A percentile compares a stretch with the other conserved stretches of the same genome.
Conservation (phyloP, 2,329 filamentous ascomycete species). For the Bisporella sp. region DNA sequence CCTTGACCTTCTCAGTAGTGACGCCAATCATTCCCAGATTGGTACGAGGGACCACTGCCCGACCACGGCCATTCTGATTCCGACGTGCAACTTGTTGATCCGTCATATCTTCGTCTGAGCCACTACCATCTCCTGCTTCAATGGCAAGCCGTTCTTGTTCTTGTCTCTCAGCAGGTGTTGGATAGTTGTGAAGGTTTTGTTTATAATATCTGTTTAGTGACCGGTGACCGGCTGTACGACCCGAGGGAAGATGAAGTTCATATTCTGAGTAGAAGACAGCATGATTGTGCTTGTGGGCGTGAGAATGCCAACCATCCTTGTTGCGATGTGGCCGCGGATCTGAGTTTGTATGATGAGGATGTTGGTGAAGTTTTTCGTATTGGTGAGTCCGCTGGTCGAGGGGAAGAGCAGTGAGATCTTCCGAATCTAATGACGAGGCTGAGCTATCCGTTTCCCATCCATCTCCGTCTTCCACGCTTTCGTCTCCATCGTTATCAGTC, state of each 20-base stretch:
- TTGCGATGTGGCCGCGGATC: conserved; percentile 68
- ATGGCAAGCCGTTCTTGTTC: conserved; percentile 61
- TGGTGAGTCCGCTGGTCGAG: conserved; percentile 66
- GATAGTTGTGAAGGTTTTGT: conserved; percentile 85
- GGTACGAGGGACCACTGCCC: conserved; percentile 57
- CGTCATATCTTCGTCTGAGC: conserved; percentile 37
- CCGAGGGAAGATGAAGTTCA: conserved; percentile 87
- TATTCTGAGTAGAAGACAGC: conserved; percentile 88
- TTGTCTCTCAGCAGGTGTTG: conserved; percentile 68
- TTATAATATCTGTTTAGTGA: conserved; percentile 83
- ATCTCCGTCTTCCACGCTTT: conserved; percentile 54
- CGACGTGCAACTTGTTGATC: conserved; percentile 30
- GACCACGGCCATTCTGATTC: conserved; percentile 37
- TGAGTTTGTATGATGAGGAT: conserved; percentile 67
- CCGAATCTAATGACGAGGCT: conserved; percentile 80
- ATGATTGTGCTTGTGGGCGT: conserved; percentile 65
- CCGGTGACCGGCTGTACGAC: conserved; percentile 82
- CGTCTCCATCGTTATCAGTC: conserved; percentile 46
- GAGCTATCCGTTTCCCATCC: conserved; percentile 96
- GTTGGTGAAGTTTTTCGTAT: conserved; percentile 64
- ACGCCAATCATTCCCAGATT: conserved; percentile 79
- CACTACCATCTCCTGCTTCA: conserved; percentile 41
- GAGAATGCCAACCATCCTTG: conserved; percentile 73
- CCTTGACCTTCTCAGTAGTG: conserved; percentile 65
- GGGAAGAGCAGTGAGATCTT: conserved; percentile 73